Evolutionary conservation across 768 basidiomycete species (phyloP), one percentile per base, ranked within the genome.

Genomic region (Podaxis sp.): DNA sequence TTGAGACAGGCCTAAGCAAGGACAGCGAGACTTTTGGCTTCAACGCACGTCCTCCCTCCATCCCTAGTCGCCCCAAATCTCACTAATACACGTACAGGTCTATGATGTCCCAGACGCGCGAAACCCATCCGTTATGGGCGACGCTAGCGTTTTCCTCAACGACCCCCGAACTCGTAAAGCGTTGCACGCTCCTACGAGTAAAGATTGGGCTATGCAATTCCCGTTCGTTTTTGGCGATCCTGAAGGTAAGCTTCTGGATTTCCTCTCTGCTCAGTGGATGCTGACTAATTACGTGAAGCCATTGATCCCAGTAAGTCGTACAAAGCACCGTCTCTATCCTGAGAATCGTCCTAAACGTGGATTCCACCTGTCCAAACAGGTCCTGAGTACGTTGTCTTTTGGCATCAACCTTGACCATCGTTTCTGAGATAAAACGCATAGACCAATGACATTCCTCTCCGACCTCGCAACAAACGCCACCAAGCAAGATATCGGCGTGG

Each of bases 381-480:
- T 66, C 72, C 73, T 30, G 70, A 72, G 77, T 79, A 64, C 66
- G 76, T 69, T n/a, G 38, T 24, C 38, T 52, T 33, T 3, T 9
- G 28, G 26, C 26, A 2, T 44, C 4, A 19, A 11, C 36, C 52
- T n/a, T 12, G 4, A 15, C 36, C 44, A 24, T 39, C 48, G 40
- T 48, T 24, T 36, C 49, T 51, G 12, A 55, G 6, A 3, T 48
- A 24, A 3, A 9, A 44, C 59, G 19, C 19, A 30, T 48, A 88
- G 87, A 65, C 82, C 88, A 4, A 87, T 87, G 79, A 79, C 75
- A 24, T 89, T 88, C 72, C 74, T 90, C 33, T 77, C 80, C 0
- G 87, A 87, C 30, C 78, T 90, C n/a, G 87, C 88, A 3, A 80
- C 84, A 12, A 90, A 90, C 64, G 82, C 84, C 22, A 80, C 87